Conservation (phyloP, 106 monocot genomes). For the Dactylorhiza incarnata region DNA sequence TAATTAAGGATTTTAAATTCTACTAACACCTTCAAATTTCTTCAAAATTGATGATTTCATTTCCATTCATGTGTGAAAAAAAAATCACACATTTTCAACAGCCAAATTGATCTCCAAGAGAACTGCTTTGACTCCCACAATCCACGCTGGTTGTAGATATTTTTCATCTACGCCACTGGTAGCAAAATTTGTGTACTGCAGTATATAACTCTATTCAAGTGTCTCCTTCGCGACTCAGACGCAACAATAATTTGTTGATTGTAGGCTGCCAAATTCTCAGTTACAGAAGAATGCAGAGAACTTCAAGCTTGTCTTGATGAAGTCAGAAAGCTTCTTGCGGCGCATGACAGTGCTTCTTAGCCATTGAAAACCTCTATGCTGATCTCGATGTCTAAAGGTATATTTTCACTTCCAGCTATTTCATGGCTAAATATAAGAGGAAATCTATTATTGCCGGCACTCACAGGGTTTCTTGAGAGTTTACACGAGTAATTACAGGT, state of each 20-base stretch:
- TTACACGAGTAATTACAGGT: too few species aligned
- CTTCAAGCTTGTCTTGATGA: conserved; percentile 62
- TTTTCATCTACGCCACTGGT: background rate
- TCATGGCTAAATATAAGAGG: background rate
- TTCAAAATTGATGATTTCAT: too few species aligned
- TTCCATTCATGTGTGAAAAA: too few species aligned
- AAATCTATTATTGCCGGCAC: too few species aligned
- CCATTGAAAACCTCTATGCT: background rate
- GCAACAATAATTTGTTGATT: background rate
- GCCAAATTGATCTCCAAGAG: background rate
- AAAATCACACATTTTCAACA: too few species aligned
- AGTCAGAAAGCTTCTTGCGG: conserved; percentile 29
- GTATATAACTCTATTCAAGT: background rate
- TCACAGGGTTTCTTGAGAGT: too few species aligned
- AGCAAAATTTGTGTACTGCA: background rate
- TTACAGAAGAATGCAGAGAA: conserved; percentile 43
- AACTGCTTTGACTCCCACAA: background rate
- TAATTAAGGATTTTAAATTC: too few species aligned
- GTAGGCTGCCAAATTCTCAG: conserved; percentile 65
- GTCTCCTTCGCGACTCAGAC: background rate
- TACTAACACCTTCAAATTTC: too few species aligned
- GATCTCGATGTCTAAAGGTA: background rate
- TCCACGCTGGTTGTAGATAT: too few species aligned
- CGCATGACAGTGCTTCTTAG: conserved; percentile 2
- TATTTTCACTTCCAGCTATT: background rate